Evolutionary conservation across 495 filamentous ascomycete genomes (phyloP).

Genomic region (Podospora bellae-mahoneyi): DNA sequence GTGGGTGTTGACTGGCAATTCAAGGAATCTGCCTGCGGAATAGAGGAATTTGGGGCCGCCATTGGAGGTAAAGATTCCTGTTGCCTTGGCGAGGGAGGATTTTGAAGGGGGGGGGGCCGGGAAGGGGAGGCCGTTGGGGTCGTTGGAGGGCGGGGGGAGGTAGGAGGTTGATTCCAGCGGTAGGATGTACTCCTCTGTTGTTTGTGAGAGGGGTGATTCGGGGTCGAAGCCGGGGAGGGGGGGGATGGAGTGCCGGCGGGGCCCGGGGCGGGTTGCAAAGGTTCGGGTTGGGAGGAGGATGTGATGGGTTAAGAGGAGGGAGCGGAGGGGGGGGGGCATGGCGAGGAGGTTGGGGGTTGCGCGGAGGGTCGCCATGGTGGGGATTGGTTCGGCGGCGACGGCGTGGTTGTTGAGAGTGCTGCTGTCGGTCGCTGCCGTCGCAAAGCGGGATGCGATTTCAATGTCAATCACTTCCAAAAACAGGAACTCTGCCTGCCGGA

Average conservation of each 20-base stretch:
- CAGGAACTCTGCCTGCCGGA: not conserved
- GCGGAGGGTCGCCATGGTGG: not conserved
- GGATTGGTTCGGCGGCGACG: not conserved
- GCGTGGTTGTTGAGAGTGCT: not conserved
- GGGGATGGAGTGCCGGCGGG: constrained; percentile 4
- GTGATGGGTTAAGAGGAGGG: constrained; percentile 14
- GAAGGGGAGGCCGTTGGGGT: constrained; percentile 28
- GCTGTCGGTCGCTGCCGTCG: not conserved
- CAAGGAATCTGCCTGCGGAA: constrained; percentile 66
- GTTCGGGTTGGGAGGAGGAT: not conserved
- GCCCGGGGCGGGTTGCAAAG: constrained; percentile 8
- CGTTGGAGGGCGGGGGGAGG: constrained; percentile 35
- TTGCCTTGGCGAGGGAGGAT: constrained; percentile 38
- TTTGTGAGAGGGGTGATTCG: not conserved
- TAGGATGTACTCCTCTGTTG: not conserved
- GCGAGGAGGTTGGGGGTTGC: constrained; percentile 11
- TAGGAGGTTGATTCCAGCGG: constrained; percentile 23
- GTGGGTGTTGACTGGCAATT: constrained; percentile 52
- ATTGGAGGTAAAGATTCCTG: constrained; percentile 55
- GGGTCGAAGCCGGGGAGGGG: not conserved
- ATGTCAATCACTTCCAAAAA: not conserved
- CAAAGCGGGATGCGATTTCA: not conserved
- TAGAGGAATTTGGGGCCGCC: constrained; percentile 64
- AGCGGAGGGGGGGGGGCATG: constrained; percentile 20
- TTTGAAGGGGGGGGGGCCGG: constrained; percentile 16